A percentile compares a stretch with the other conserved stretches of the same genome.
Evolutionary conservation across 2,329 filamentous ascomycete species (phyloP).

Genomic region (Cercospora zeina): DNA sequence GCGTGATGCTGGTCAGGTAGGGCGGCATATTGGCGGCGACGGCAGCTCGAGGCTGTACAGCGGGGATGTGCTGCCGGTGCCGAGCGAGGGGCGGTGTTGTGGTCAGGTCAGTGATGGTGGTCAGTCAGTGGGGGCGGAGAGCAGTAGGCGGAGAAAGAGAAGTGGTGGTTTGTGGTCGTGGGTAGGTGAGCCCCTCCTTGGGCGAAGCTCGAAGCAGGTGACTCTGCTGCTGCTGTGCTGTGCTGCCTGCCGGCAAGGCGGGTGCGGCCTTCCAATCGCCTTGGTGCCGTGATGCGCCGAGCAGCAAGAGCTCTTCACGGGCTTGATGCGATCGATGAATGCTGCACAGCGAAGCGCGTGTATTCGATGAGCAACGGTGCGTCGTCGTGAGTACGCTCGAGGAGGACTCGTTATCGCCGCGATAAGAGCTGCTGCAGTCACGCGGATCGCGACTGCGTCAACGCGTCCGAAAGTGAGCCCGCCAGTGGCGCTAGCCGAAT

Average conservation of each 20-base stretch:
- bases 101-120: neutral
- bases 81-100: neutral
- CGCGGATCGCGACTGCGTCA: conserved; percentile 12
- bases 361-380: neutral
- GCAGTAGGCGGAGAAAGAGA: neutral
- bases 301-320: neutral
- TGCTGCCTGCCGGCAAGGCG: conserved; percentile 1
- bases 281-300: neutral
- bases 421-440: conserved; percentile 13
- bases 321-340: neutral
- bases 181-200: conserved; percentile 2
- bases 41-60: neutral
- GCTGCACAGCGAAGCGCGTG: neutral
- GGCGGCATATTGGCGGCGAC: conserved; percentile 13
- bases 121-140: neutral
- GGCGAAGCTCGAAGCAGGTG: conserved; percentile 12
- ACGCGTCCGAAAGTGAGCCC: neutral
- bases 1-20: conserved; percentile 23
- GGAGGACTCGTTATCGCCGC: neutral
- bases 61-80: neutral
- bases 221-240: conserved; percentile 12
- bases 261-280: neutral
- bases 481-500: neutral
- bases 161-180: neutral
- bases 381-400: neutral